Conservation (phyloP, 2,329 filamentous ascomycete species). For the Pezicula carpinea region DNA sequence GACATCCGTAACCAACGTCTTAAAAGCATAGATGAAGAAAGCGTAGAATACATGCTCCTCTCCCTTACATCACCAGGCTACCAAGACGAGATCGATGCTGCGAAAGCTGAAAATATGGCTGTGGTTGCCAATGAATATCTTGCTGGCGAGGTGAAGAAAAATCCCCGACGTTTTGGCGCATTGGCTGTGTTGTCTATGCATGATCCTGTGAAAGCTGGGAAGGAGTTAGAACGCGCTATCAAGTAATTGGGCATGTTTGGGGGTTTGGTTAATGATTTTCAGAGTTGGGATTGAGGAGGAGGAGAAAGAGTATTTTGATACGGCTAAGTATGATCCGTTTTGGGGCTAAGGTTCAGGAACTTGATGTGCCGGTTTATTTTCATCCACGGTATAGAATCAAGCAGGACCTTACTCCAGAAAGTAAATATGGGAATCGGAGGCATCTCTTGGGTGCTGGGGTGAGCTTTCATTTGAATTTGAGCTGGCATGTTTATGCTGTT, state of each 20-base stretch:
- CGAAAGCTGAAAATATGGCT: constrained; percentile 36
- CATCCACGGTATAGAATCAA: constrained; percentile 39
- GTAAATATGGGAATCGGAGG: constrained; percentile 26
- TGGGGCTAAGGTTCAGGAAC: constrained; percentile 52
- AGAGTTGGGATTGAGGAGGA: constrained; percentile 53
- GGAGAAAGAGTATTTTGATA: constrained; percentile 60
- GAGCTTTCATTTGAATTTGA: constrained; percentile 38
- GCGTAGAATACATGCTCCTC: constrained; percentile 43
- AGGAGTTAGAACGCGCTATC: constrained; percentile 44
- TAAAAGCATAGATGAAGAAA: constrained; percentile 39
- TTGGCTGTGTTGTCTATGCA: constrained; percentile 48
- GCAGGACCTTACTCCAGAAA: constrained; percentile 22
- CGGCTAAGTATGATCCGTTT: constrained; percentile 54
- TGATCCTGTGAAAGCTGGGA: constrained; percentile 42
- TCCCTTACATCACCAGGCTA: constrained; percentile 44
- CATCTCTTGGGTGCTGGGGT: constrained; percentile 33
- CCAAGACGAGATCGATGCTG: constrained; percentile 38
- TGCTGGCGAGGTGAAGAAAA: constrained; percentile 12
- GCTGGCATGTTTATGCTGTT: constrained; percentile 41
- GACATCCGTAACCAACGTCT: constrained; percentile 36
- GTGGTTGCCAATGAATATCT: constrained; percentile 30
- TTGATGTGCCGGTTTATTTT: constrained; percentile 60
- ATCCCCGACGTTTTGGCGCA: constrained; percentile 36
- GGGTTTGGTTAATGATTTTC: constrained; percentile 56
- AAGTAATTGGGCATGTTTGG: constrained; percentile 55